These are phyloP conservation scores for Ophiostoma triangulosporum DNA, from an alignment of 2,329 filamentous ascomycete species.

Conservation along the genomic window DNA sequence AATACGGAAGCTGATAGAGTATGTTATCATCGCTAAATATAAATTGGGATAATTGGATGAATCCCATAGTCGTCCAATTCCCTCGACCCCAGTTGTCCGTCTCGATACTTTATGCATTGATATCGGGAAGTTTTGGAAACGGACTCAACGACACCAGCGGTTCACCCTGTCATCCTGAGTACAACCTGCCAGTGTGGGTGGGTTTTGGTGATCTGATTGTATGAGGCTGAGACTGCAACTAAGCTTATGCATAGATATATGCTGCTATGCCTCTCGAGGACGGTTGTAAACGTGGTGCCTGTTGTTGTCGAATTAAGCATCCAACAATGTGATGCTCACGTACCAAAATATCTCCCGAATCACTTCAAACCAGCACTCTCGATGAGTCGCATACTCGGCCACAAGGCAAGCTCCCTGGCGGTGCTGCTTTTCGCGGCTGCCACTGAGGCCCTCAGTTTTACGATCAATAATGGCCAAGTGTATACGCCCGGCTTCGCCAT, in stretches of 20 bases:
- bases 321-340: background rate
- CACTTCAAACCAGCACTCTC: background rate
- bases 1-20: background rate
- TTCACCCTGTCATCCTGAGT: background rate
- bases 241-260: background rate
- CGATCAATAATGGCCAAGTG: conserved; percentile 50
- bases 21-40: background rate
- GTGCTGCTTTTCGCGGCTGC: conserved; percentile 16
- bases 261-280: background rate
- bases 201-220: too few relatives aligned
- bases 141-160: background rate
- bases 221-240: too few relatives aligned
- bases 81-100: background rate
- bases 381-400: background rate
- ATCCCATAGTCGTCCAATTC: background rate
- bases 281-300: background rate
- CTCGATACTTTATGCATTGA: background rate
- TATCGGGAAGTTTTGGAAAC: background rate
- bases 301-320: background rate
- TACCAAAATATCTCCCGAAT: background rate
- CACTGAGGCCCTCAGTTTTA: conserved; percentile 33
- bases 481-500: conserved; percentile 57
- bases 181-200: background rate
- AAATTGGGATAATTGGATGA: background rate
- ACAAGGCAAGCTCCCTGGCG: conserved; percentile 9